Evolutionary conservation across 768 basidiomycete genomes (phyloP), one percentile per base, ranked within the genome.

Genomic region (Macrocybe gigantea): DNA sequence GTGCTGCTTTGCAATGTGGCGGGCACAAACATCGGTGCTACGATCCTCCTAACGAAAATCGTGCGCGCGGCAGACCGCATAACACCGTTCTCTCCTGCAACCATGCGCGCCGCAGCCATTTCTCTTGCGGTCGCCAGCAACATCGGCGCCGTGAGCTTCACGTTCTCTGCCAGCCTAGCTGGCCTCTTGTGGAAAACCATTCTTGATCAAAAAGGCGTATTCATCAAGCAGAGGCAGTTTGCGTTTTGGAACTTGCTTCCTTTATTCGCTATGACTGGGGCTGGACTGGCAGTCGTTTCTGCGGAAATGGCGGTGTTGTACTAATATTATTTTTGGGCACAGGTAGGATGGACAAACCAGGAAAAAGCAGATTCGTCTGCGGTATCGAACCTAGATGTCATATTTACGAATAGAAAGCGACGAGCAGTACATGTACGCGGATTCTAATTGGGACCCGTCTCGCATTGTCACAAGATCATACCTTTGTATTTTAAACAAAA

Each of bases 111-210:
- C 1, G 84, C 82, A 5, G 82, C 77, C 0, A 78, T 84, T 44
- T 78, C 91, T 0, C 76, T 97, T 11, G 94, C 93, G 8, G 72
- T 96, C 0, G 86, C 88, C 3, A 86, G 83, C 47, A 98, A 97
- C 63, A 85, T 92, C 36, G 94, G 94, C n/a, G 95, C 94, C 2
- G 87, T 95, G 54, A 87, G 83, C 54, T 85, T 90, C 60, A 88
- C 90, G 12, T 95, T 96, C 61, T 85, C 87, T 3, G 90, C 90
- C 0, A 91, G 87, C 47, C 77, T 96, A n/a, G 93, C 93, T 0
- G 94, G 93, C 0, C 68, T 98, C 36, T 71, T 97, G 14, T 98
- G 94, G 94, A 67, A 75, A 15, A 61, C 69, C 6, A 91, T 95
- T 49, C 66, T 95, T 43, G 56, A 57, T 48, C 83, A 89, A 60